Base-by-base conservation (phyloP, 306 rosid species). In the Quercus glauca region DNA sequence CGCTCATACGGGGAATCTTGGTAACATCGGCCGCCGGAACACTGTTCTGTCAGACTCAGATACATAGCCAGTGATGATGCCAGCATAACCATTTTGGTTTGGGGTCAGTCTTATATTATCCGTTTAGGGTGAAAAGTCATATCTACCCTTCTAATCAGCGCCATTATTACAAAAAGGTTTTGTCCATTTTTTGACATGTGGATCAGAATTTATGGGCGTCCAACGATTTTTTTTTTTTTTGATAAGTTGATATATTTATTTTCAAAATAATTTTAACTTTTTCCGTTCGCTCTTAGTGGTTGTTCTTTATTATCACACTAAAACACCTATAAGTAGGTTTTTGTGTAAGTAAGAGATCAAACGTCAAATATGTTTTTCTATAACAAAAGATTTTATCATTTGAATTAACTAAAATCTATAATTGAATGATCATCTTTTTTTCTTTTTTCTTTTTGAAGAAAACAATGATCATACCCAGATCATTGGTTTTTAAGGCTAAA, bases 21-120 rank as follows among this genome's bases (percentile, higher is more conserved):
- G 74, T 78, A 76, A 28, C 73, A 20, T 76, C 70, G 55, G 28
- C 77, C 73, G 90, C 87, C 86, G 83, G 86, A 20, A 21, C 18
- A 35, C 31, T 64, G 10, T 19, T 53, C 56, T 56, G 33, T 56
- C 83, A 1, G 23, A 14, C 33, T 60, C 1, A 43, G 28, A 18
- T 26, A 5, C 56, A 23, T 28, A 29, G 55, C 26, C 45, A 12
- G 51, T 41, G 23, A 5, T 84, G 82, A 81, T 59, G 78, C 82
- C 88, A 79, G 65, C 69, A 18, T 21, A 72, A 17, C 72, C 74
- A 57, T 58, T 45, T 18, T 23, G 51, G 73, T 73, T 29, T 31
- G 59, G 79, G 29, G 56, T 75, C 6, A 4, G 68, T 20, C 41
- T 31, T 20, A 21, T 21, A 35, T 60, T 69, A 69, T 74, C 80